These are phyloP conservation scores for Chlamydomonas sp. DNA, from an alignment of 139 green algal genomes.

Conservation along the genomic window DNA sequence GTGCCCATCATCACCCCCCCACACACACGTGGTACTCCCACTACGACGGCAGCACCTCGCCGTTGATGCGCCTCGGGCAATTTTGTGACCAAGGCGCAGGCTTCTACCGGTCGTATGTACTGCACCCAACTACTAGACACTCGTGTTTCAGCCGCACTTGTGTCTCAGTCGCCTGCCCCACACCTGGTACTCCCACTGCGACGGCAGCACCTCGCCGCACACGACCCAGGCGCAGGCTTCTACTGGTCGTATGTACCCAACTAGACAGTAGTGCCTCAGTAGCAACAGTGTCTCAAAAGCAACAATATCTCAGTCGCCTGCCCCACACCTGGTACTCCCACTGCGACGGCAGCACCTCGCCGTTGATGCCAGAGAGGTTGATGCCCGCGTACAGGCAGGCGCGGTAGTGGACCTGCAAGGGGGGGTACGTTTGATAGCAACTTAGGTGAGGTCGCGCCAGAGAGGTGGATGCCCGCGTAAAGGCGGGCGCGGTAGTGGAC, in stretches of 20 bases:
- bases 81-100: constrained; percentile 87
- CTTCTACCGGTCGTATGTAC: background rate
- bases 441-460: no score
- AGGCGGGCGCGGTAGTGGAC: no score
- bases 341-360: constrained; percentile 95
- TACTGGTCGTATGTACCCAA: background rate
- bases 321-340: constrained; percentile 97
- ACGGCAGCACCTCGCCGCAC: constrained; percentile 97
- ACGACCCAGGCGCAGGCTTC: constrained; percentile 88
- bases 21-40: constrained; percentile 99
- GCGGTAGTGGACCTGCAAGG: no score
- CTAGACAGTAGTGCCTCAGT: background rate
- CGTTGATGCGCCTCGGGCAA: no score
- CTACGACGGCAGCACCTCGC: constrained; percentile 95
- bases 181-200: constrained; percentile 98
- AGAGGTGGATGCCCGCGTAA: no score
- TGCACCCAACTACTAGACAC: no score
- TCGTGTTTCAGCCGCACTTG: background rate
- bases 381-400: constrained; percentile 89
- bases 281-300: background rate
- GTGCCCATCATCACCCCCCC: no score
- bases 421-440: no score
- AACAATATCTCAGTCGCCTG: constrained; percentile 5
- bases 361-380: constrained; percentile 91
- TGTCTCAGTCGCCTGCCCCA: no score